A percentile compares a stretch with the other conserved stretches of the same genome.
These are phyloP conservation scores for Sphagnum magellanicum DNA, from an alignment of 228 moss, liverwort and hornwort genomes.

Conservation along the genomic window DNA sequence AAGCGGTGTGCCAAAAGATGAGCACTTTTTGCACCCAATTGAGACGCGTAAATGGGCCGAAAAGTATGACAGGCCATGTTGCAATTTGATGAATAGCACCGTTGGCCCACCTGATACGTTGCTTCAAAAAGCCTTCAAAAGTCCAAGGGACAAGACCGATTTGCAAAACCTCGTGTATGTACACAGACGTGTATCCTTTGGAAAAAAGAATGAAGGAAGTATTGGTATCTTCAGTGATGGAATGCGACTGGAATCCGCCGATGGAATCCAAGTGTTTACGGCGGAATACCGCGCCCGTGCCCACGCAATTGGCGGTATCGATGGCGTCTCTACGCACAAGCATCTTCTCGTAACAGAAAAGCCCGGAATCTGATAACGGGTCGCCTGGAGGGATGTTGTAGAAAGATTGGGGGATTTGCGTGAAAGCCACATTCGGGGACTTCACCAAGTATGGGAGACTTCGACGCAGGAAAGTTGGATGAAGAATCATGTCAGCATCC, in stretches of 20 bases:
- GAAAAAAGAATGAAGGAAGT: conserved; percentile 26
- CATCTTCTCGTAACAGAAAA: conserved; percentile 21
- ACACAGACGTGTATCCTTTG: conserved; percentile 26
- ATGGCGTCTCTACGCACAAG: conserved; percentile 24
- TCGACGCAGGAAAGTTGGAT: conserved; percentile 13
- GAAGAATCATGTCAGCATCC: conserved; percentile 53
- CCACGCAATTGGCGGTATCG: conserved; percentile 16
- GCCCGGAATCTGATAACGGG: conserved; percentile 27
- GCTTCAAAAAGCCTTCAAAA: conserved; percentile 29
- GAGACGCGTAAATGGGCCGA: conserved; percentile 21
- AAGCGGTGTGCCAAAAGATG: conserved; percentile 32
- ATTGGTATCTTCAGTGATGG: conserved; percentile 37
- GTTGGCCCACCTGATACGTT: conserved; percentile 27
- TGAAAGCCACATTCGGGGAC: conserved; percentile 22
- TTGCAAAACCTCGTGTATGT: conserved; percentile 25
- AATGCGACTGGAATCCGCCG: conserved; percentile 44
- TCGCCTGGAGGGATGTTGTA: conserved; percentile 45
- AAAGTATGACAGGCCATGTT: conserved; percentile 14
- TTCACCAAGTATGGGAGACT: conserved; percentile 27
- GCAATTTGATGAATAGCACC: conserved; percentile 34
- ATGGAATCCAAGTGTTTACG: conserved; percentile 23
- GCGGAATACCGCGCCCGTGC: conserved; percentile 15
- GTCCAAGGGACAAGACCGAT: conserved; percentile 38
- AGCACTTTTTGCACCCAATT: conserved; percentile 25
- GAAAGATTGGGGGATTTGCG: conserved; percentile 41